phyloP scores from a whole-genome alignment of 257 asterid species.

The Scutellaria baicalensis region DNA sequence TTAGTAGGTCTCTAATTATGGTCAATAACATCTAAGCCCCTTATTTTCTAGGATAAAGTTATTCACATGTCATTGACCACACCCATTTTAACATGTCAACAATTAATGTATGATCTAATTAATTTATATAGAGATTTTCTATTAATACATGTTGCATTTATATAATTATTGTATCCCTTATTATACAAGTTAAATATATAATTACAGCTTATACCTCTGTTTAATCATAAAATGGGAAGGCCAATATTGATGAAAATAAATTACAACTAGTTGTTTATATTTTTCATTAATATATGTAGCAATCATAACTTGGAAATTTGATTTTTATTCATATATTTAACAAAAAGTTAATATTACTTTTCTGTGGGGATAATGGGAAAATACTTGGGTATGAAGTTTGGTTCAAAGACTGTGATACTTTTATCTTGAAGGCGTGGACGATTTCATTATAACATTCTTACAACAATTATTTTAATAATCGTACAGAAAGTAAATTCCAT shows the following conservation, averaged over 20 bases:
- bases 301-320: too few species aligned
- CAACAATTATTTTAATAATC: neutral
- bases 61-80: too few species aligned
- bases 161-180: too few species aligned
- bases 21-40: neutral
- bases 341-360: neutral
- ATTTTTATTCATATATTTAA: neutral
- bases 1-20: neutral
- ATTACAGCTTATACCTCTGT: too few species aligned
- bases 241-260: neutral
- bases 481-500: neutral
- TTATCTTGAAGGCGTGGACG: constrained; percentile 16
- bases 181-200: too few species aligned
- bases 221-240: neutral
- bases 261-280: too few species aligned
- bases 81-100: too few species aligned
- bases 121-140: too few species aligned
- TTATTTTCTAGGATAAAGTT: too few species aligned
- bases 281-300: too few species aligned
- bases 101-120: too few species aligned
- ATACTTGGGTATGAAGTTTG: constrained; percentile 1
- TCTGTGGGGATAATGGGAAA: neutral
- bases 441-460: constrained; percentile 1
- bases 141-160: too few species aligned
- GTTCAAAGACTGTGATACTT: neutral